Evolutionary conservation across 345 rosid genomes (phyloP).

Genomic region (Acer saccharum): DNA sequence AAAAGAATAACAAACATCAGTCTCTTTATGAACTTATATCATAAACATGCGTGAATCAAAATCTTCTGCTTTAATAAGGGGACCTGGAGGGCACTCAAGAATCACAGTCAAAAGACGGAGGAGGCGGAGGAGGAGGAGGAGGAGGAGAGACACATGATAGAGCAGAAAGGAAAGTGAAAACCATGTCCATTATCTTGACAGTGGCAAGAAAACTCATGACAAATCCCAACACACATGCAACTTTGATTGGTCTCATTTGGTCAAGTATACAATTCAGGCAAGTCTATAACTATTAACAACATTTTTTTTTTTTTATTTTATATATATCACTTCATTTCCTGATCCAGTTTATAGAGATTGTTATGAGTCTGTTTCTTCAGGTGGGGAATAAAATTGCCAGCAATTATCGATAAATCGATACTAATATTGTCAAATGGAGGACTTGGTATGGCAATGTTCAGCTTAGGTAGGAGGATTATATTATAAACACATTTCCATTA

Average conservation of each 20-base stretch:
- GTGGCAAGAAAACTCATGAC: slow-evolving; percentile 67
- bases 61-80: slow-evolving; percentile 23
- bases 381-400: slow-evolving; percentile 70
- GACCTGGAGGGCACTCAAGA: slow-evolving; percentile 44
- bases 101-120: slow-evolving; percentile 51
- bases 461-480: slow-evolving; percentile 57
- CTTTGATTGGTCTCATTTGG: slow-evolving; percentile 71
- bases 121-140: slow-evolving; percentile 16
- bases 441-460: slow-evolving; percentile 97
- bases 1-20: not conserved
- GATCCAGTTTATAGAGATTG: not conserved
- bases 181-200: slow-evolving; percentile 48
- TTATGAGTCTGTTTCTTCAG: slow-evolving; percentile 33
- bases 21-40: not conserved
- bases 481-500: not conserved
- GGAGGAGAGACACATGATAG: slow-evolving; percentile 37
- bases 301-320: too few relatives aligned
- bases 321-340: not conserved
- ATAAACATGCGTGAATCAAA: not conserved
- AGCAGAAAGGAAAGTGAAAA: slow-evolving; percentile 41
- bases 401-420: slow-evolving; percentile 63
- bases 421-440: slow-evolving; percentile 76
- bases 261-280: slow-evolving; percentile 81
- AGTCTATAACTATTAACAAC: not conserved
- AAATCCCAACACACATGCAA: slow-evolving; percentile 86